These are phyloP conservation scores for Crithidia expoeki DNA, from an alignment of 208 protist genomes.

Conservation along the genomic window DNA sequence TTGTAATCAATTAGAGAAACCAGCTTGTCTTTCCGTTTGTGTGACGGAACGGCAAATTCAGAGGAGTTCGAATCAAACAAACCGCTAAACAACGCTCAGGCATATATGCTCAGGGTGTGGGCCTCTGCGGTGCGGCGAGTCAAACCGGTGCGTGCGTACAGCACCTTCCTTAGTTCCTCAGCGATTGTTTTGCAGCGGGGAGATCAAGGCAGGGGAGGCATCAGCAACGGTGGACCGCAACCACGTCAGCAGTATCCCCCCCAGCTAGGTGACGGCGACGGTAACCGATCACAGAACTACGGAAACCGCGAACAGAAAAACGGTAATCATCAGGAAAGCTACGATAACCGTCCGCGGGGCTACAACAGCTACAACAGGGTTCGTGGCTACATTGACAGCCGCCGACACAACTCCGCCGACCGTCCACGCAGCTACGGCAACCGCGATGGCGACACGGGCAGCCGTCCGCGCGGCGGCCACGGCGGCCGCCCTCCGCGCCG, in stretches of 20 bases:
- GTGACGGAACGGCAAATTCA: too few relatives aligned
- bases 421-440: background rate
- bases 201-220: conserved; percentile 3
- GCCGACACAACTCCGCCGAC: background rate
- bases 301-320: conserved; percentile 13
- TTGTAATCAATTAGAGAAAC: too few relatives aligned
- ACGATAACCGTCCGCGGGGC: conserved; percentile 1
- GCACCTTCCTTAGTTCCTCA: conserved; percentile 6
- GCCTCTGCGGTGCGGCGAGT: background rate
- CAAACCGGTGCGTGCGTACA: conserved; percentile 18
- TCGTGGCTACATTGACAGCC: background rate
- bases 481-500: conserved; percentile 15
- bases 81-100: background rate
- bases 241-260: conserved; percentile 9
- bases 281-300: conserved; percentile 5
- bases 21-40: too few relatives aligned
- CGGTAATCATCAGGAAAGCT: conserved; percentile 5
- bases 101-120: conserved; percentile 6
- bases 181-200: conserved; percentile 17
- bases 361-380: background rate
- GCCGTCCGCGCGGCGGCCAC: conserved; percentile 12
- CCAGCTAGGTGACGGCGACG: conserved; percentile 3
- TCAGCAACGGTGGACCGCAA: conserved; percentile 4
- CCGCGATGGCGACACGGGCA: conserved; percentile 6
- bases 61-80: background rate